Evolutionary conservation across 106 monocot species (phyloP), one percentile per base, ranked within the genome.

Genomic region (Dendrobium huoshanense): DNA sequence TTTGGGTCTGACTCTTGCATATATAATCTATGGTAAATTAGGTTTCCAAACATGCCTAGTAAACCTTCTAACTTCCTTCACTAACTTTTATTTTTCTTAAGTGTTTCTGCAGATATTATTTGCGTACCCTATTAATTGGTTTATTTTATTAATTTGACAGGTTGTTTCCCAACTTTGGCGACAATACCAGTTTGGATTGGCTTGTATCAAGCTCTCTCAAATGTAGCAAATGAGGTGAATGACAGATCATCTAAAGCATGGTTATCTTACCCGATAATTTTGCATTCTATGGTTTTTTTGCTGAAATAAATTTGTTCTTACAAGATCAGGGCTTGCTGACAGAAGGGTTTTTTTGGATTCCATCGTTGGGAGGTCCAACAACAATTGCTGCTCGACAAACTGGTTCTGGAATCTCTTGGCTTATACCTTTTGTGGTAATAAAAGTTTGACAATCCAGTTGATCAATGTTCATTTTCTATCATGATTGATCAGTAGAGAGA

Each of bases 301-400:
- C 56, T 77, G 49, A 84, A 67, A 44, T 76, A 41, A 54, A 79
- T 13, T 44, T 65, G 59, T 47, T 80, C 77, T 64, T 83, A 73
- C 75, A 73, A 75, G 37, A 85, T 47, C 76, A 99, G 99, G 99
- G 95, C 16, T 88, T 99, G 74, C 80, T 99, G 73, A 99, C 92
- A 24, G 99, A 99, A 88, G 99, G 99, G 27, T 95, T 99, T 85
- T 95, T 99, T 77, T 99, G 95, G 99, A 99, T 99, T 84, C 99
- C 95, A 15, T 95, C 95, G 37, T 82, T 99, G 81, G 91, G 88
- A 10, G 95, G 95, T 44, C 99, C 95, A 73, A 95, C 95, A 82
- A 95, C 93, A 56, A 95, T 99, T 79, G 99, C 99, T 88, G 99
- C 99, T 81, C 86, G 93, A 61, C 99, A 99, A 83, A 99, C 88